phyloP scores from a whole-genome alignment of 257 asterid species.

The Plantago ovata region DNA sequence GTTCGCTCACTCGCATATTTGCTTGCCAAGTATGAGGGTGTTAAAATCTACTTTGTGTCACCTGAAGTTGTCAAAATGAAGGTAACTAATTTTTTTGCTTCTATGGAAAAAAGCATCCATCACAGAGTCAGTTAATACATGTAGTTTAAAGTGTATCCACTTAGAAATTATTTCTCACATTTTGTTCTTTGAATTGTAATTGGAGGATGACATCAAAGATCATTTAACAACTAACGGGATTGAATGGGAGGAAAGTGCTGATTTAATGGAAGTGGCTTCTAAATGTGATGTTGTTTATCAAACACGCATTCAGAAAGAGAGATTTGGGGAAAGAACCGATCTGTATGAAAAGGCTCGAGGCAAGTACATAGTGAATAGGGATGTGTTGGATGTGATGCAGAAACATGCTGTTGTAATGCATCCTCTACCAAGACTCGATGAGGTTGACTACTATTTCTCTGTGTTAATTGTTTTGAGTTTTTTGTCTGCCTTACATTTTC shows the following conservation, averaged over 20 bases:
- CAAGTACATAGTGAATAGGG: conserved; percentile 62
- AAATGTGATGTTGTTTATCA: conserved; percentile 83
- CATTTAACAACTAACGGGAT: conserved; percentile 69
- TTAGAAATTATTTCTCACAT: too few species aligned
- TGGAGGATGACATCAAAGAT: conserved; percentile 84
- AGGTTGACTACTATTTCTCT: conserved; percentile 38
- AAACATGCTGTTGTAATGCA: conserved; percentile 93
- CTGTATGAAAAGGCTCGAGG: conserved; percentile 86
- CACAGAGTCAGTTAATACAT: neutral
- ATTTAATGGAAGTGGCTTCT: conserved; percentile 81
- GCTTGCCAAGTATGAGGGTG: conserved; percentile 69
- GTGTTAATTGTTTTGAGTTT: too few species aligned
- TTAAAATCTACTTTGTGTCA: conserved; percentile 80
- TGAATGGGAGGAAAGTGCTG: conserved; percentile 87
- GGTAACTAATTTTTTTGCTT: conserved; percentile 32
- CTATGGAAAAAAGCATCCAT: neutral
- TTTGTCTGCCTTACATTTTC: neutral
- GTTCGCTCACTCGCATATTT: conserved; percentile 90
- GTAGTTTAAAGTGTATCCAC: neutral
- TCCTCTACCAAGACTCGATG: conserved; percentile 94
- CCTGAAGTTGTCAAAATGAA: conserved; percentile 93
- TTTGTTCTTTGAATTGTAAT: neutral
- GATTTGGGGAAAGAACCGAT: conserved; percentile 78
- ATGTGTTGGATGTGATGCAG: conserved; percentile 64
- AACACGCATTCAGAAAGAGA: conserved; percentile 78